Evolutionary conservation across 2,329 filamentous ascomycete genomes (phyloP).

Genomic region (Arthrobotrys entomopaga): DNA sequence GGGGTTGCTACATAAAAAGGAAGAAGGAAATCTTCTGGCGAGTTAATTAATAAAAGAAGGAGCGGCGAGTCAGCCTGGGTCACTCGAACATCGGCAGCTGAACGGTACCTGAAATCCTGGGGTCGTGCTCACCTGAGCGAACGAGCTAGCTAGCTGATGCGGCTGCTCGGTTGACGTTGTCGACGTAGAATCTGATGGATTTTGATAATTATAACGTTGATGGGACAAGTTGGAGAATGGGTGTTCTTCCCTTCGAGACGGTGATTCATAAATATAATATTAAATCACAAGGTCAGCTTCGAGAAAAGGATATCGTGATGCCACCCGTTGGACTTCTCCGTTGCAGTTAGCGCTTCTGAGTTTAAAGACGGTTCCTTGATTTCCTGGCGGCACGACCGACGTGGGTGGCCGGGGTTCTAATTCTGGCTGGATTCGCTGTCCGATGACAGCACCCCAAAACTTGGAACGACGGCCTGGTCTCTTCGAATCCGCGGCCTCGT

Average conservation of each 20-base stretch:
- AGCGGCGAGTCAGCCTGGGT: constrained; percentile 8
- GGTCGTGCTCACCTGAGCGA: constrained; percentile 30
- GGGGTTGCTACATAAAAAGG: not conserved
- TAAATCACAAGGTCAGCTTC: not conserved
- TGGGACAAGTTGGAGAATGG: not conserved
- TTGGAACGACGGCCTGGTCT: not conserved
- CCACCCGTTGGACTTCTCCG: constrained; percentile 5
- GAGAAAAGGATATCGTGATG: not conserved
- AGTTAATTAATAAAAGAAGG: not conserved
- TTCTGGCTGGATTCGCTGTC: constrained; percentile 15
- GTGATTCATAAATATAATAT: not conserved
- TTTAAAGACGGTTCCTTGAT: constrained; percentile 30
- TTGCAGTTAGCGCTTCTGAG: not conserved
- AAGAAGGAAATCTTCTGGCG: no score
- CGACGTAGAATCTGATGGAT: not conserved
- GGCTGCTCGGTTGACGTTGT: not conserved
- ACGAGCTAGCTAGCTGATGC: not conserved
- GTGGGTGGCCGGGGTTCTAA: constrained; percentile 39
- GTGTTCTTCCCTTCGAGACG: no score
- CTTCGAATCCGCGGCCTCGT: not conserved
- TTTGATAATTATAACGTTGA: not conserved
- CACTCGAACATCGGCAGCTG: constrained; percentile 35
- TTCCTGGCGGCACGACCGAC: constrained; percentile 27
- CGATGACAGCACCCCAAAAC: constrained; percentile 39
- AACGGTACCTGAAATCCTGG: constrained; percentile 49